Conservation (phyloP, 768 basidiomycete genomes). For the Lentinula detonsa region DNA sequence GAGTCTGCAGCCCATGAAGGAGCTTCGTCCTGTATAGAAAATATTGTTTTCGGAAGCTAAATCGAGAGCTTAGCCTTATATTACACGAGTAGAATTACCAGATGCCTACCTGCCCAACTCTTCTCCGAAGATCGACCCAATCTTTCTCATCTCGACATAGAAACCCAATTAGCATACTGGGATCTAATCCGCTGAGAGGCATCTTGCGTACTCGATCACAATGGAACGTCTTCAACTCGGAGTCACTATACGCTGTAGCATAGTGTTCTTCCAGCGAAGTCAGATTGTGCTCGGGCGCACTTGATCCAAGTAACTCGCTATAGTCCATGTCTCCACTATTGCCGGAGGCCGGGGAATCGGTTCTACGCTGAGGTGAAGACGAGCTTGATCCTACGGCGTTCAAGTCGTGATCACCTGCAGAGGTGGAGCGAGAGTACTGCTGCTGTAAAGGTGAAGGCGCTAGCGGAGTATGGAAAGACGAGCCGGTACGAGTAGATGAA, state of each 20-base stretch:
- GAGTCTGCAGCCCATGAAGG: conserved; percentile 76
- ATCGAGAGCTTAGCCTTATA: neutral
- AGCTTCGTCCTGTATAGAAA: conserved; percentile 83
- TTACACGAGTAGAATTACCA: neutral
- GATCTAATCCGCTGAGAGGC: conserved; percentile 85
- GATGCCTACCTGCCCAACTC: conserved; percentile 64
- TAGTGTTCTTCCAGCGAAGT: conserved; percentile 58
- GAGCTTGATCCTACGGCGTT: conserved; percentile 19
- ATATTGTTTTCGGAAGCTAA: conserved; percentile 64
- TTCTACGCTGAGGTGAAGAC: conserved; percentile 13
- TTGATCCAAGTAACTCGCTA: conserved; percentile 26
- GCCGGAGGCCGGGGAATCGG: conserved; percentile 5
- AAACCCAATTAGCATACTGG: conserved; percentile 96
- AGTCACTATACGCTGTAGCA: conserved; percentile 61
- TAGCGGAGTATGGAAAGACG: conserved; percentile 52
- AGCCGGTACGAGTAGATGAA: conserved; percentile 45
- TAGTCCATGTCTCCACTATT: conserved; percentile 22
- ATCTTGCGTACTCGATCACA: conserved; percentile 97
- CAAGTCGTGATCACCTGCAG: conserved; percentile 9
- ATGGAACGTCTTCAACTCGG: conserved; percentile 86
- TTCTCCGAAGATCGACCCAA: conserved; percentile 73
- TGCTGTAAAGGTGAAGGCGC: conserved; percentile 65
- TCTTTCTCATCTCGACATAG: conserved; percentile 77
- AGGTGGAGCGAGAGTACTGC: conserved; percentile 43
- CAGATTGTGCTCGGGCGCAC: conserved; percentile 16